Conservation (phyloP, 345 rosid species). For the Microthlaspi erraticum region DNA sequence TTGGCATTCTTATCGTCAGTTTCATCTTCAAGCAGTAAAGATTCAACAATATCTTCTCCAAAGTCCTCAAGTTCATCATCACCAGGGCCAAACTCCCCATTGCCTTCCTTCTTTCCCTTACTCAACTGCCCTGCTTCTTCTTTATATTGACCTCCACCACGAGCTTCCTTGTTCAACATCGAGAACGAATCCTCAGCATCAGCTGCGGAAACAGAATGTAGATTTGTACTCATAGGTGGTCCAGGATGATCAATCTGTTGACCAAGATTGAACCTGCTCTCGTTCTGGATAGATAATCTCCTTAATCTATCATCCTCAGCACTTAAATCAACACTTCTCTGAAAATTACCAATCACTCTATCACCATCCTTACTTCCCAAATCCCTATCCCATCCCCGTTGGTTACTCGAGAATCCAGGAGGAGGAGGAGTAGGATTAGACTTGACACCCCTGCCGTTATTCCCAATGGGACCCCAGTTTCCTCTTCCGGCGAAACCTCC, state of each 20-base stretch:
- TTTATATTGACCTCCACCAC: constrained; percentile 32
- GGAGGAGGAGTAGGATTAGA: constrained; percentile 39
- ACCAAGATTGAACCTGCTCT: constrained; percentile 47
- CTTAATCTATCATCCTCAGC: constrained; percentile 49
- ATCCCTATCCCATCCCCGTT: constrained; percentile 47
- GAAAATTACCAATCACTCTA: constrained; percentile 44
- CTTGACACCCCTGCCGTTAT: constrained; percentile 44
- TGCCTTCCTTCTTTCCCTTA: constrained; percentile 40
- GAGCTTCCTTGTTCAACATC: constrained; percentile 46
- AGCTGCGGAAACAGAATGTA: constrained; percentile 57
- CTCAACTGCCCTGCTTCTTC: constrained; percentile 32
- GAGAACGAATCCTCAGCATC: constrained; percentile 53
- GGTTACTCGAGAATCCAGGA: constrained; percentile 45
- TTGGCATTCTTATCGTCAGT: constrained; percentile 52
- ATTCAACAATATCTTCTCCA: constrained; percentile 59
- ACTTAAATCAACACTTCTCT: constrained; percentile 38
- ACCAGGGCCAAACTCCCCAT: constrained; percentile 14
- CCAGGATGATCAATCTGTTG: constrained; percentile 75
- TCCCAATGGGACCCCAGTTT: constrained; percentile 47
- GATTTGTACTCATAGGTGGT: constrained; percentile 58
- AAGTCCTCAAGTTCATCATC: constrained; percentile 51
- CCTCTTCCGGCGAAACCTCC: constrained; percentile 47
- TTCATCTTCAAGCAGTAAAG: constrained; percentile 63
- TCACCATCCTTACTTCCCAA: constrained; percentile 22
- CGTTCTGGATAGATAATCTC: constrained; percentile 36